Conservation (phyloP, 768 basidiomycete genomes). For the Lentinula aciculospora region DNA sequence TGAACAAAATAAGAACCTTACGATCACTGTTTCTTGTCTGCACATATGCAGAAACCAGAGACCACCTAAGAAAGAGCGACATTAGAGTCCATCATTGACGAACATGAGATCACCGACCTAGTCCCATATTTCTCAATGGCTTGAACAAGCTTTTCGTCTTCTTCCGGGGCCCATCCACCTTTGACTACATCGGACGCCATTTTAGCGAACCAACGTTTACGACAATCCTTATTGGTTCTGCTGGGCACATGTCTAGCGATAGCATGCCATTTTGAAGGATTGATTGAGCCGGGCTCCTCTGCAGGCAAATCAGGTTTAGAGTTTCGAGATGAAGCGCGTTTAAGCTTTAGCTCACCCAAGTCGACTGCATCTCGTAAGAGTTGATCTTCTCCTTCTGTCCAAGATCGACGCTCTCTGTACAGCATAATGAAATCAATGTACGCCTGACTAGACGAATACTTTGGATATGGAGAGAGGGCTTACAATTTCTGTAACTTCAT, state of each 20-base stretch:
- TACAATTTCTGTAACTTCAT: neutral
- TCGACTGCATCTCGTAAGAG: conserved; percentile 46
- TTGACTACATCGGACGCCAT: conserved; percentile 60
- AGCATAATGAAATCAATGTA: neutral
- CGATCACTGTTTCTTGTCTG: conserved; percentile 55
- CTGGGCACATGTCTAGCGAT: conserved; percentile 18
- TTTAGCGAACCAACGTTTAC: conserved; percentile 33
- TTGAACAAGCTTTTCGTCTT: conserved; percentile 51
- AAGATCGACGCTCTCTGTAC: conserved; percentile 40
- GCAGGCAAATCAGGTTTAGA: conserved; percentile 10
- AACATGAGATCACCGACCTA: conserved; percentile 26
- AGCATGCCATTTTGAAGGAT: conserved; percentile 13
- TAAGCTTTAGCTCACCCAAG: conserved; percentile 28
- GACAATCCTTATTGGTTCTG: conserved; percentile 25
- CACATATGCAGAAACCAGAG: conserved; percentile 51
- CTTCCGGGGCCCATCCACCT: conserved; percentile 57
- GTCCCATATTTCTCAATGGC: conserved; percentile 55
- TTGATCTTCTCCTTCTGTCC: conserved; percentile 48
- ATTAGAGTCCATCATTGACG: conserved; percentile 3
- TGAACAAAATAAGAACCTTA: conserved; percentile 23
- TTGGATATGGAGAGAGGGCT: neutral
- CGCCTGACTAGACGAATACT: neutral
- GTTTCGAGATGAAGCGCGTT: neutral
- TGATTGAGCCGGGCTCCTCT: conserved; percentile 11
- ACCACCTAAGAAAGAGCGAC: conserved; percentile 33